Evolutionary conservation across 73 alveolate genomes (phyloP), one percentile per base, ranked within the genome.

Genomic region (Paramecium bursaria): DNA sequence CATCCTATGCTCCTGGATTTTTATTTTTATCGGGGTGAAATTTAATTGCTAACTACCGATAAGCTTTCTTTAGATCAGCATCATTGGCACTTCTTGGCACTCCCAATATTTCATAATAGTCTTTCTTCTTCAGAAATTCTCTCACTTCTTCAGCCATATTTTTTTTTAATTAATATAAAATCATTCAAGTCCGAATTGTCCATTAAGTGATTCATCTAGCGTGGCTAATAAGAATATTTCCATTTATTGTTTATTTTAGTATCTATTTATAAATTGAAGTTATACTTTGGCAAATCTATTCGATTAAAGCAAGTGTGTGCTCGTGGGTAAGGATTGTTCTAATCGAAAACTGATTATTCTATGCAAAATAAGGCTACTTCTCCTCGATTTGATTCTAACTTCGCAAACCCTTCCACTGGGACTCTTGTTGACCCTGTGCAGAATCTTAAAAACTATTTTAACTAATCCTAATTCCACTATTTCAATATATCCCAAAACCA

Each of bases 231-330:
- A 19, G 44, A 35, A 67, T 2, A 67, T 19, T 33, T 33, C 42
- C 55, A 67, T 33, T 67, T 44, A 17, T 67, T 90, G 76, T 57
- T 42, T 19, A 25, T 80, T 53, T 54, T 80, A 49, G 25, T 54
- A 80, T 79, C 87, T 90, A 90, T 76, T 87, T 3, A 13, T 39
- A 9, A 17, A 23, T 10, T 1, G 5, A 29, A 31, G 10, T 26
- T 26, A 33, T 93, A 96, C 85, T 87, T 44, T 7, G 99, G 99
- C 44, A 96, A 87, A 74, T 95, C 97, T 35, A 96, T 86, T 77
- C 99, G 88, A 52, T 96, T 96, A 82, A 96, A 96, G 86, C 99
- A 96, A 33, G 99, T 96, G 74, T 95, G 98, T 29, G 99, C 99
- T 49, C 91, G 91, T 48, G 98, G 98, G 55, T 95, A 92, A 44